Conservation (phyloP, 768 basidiomycete species). For the Tricholoma flavovirens region DNA sequence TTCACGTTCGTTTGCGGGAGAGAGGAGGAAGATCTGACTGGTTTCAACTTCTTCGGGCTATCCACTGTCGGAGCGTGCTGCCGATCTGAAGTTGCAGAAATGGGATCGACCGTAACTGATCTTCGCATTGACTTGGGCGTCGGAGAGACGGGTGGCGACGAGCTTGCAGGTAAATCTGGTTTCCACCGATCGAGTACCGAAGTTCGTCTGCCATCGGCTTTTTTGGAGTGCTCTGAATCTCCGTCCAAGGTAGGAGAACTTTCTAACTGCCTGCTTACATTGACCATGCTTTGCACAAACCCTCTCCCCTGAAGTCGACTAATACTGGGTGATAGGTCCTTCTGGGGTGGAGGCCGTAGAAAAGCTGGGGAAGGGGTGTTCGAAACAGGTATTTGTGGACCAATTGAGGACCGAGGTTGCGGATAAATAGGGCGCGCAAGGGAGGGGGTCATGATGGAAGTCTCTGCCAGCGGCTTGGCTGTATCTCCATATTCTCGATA, state of each 20-base stretch:
- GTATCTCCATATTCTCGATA: slow-evolving; percentile 16
- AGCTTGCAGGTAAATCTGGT: slow-evolving; percentile 23
- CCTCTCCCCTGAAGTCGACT: slow-evolving; percentile 80
- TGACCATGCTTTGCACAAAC: slow-evolving; percentile 80
- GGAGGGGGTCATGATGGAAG: slow-evolving; percentile 33
- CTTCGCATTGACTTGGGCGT: slow-evolving; percentile 36
- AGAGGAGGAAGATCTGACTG: slow-evolving; percentile 22
- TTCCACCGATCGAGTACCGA: slow-evolving; percentile 75
- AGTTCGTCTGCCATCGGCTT: slow-evolving; percentile 32
- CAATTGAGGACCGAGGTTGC: slow-evolving; percentile 37
- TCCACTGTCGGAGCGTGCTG: slow-evolving; percentile 13
- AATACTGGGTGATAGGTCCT: slow-evolving; percentile 77
- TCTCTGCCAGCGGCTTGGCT: slow-evolving; percentile 27
- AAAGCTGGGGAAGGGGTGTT: slow-evolving; percentile 51
- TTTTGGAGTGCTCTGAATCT: slow-evolving; percentile 27
- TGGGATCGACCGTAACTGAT: slow-evolving; percentile 29
- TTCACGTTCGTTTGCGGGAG: slow-evolving; percentile 6
- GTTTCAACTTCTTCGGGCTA: slow-evolving; percentile 12
- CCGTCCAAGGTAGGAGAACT: slow-evolving; percentile 30
- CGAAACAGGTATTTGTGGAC: slow-evolving; percentile 39
- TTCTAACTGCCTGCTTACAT: slow-evolving; percentile 55
- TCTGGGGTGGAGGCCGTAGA: slow-evolving; percentile 47
- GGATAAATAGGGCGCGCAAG: slow-evolving; percentile 53
- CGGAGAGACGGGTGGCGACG: slow-evolving; percentile 35
- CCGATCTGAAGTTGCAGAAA: slow-evolving; percentile 11